These are phyloP conservation scores for Ceratobasidium theobromae DNA, from an alignment of 1,284 basidiomycete species.

Conservation along the genomic window DNA sequence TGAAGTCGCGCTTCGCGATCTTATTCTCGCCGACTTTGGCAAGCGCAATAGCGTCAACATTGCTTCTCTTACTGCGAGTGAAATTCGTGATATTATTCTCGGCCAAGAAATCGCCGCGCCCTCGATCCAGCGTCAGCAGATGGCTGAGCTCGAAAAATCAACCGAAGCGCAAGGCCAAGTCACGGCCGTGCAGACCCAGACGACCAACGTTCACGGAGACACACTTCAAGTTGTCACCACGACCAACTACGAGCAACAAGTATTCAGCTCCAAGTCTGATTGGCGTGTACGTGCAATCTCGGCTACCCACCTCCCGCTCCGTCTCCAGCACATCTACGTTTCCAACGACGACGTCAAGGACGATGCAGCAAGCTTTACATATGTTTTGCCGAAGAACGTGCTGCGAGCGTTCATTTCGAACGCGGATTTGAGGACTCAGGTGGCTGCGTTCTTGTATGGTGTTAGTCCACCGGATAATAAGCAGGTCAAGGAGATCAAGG, in stretches of 20 bases:
- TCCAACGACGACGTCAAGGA: constrained; percentile 99
- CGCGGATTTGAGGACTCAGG: constrained; percentile 93
- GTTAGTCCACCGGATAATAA: constrained; percentile 93
- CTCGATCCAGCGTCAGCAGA: constrained; percentile 88
- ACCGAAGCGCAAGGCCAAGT: constrained; percentile 93
- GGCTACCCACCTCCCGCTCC: constrained; percentile 92
- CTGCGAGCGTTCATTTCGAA: constrained; percentile 93
- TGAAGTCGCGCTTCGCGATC: constrained; percentile 94
- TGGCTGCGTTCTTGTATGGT: constrained; percentile 93
- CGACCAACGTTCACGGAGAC: constrained; percentile 97
- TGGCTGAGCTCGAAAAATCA: constrained; percentile 98
- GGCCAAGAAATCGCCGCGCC: constrained; percentile 96
- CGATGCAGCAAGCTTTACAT: constrained; percentile 91
- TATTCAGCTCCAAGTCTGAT: constrained; percentile 98
- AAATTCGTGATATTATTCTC: constrained; percentile 95
- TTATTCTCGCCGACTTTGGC: constrained; percentile 94
- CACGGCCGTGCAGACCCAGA: constrained; percentile 96
- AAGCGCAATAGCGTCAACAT: constrained; percentile 99
- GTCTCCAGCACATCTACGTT: constrained; percentile 97
- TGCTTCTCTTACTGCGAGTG: constrained; percentile 92
- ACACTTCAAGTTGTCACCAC: constrained; percentile 95
- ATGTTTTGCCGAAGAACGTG: constrained; percentile 97
- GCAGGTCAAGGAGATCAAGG: constrained; percentile 98
- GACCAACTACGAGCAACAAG: constrained; percentile 96
- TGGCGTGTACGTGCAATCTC: constrained; percentile 98